Evolutionary conservation across 2,329 filamentous ascomycete genomes (phyloP).

Genomic region (Penicillium digitatum): DNA sequence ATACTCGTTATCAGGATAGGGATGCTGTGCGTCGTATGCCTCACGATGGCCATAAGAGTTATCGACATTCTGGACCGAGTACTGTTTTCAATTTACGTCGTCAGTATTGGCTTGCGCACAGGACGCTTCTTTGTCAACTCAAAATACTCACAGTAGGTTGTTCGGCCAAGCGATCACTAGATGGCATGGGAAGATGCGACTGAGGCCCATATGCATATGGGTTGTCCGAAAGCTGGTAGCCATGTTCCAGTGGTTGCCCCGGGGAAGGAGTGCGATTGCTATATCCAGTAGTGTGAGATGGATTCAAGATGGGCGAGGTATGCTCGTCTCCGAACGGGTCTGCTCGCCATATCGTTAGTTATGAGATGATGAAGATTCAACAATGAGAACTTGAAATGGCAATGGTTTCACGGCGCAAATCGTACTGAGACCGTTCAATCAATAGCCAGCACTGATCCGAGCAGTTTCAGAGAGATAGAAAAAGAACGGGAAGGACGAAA

Average conservation of each 20-base stretch:
- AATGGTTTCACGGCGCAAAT: neutral
- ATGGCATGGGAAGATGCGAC: conserved; percentile 64
- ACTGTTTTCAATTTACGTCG: conserved; percentile 42
- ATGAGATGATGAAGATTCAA: neutral
- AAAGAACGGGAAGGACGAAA: neutral
- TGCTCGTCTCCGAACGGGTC: conserved; percentile 43
- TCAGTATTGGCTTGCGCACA: conserved; percentile 1
- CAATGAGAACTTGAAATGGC: neutral
- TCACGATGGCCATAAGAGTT: conserved; percentile 62
- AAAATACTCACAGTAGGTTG: conserved; percentile 73
- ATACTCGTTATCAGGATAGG: conserved; percentile 62
- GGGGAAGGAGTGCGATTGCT: conserved; percentile 67
- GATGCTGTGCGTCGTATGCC: conserved; percentile 53
- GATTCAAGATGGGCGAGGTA: conserved; percentile 48
- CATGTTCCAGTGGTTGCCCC: conserved; percentile 62
- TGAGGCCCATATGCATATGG: conserved; percentile 64
- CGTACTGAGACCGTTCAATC: neutral
- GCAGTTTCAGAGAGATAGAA: neutral
- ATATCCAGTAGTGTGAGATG: conserved; percentile 44
- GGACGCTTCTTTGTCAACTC: neutral
- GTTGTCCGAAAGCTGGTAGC: conserved; percentile 79
- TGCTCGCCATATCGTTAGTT: conserved; percentile 29
- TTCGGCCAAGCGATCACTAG: conserved; percentile 70
- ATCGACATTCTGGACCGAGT: conserved; percentile 66
- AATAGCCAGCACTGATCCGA: conserved; percentile 4